These are phyloP conservation scores for Neofusicoccum sp. DNA, from an alignment of 2,329 filamentous ascomycete species.

Conservation along the genomic window DNA sequence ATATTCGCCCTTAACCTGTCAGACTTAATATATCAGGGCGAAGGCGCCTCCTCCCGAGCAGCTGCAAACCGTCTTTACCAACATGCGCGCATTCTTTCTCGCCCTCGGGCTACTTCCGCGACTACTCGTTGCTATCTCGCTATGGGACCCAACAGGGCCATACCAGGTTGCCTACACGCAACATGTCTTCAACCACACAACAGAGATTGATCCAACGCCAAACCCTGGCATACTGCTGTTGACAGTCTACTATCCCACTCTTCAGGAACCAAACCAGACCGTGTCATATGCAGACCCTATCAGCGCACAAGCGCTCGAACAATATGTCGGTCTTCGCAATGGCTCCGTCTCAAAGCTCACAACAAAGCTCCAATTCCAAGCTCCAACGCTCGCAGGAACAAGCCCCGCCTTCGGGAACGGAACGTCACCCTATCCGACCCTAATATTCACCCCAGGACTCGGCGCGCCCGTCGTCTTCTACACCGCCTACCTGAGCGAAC, in stretches of 20 bases:
- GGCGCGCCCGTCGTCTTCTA: constrained; percentile 20
- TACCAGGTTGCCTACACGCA: constrained; percentile 29
- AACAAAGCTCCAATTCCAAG: constrained; percentile 22
- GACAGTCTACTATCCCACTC: constrained; percentile 29
- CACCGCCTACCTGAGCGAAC: constrained; percentile 20
- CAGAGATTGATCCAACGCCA: constrained; percentile 24
- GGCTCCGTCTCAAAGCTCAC: constrained; percentile 15
- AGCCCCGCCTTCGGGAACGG: constrained; percentile 17
- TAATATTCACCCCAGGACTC: constrained; percentile 26
- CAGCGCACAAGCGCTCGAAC: constrained; percentile 22
- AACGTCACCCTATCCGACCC: constrained; percentile 18
- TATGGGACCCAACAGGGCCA: constrained; percentile 22
- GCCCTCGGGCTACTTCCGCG: not conserved
- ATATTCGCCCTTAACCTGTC: too few relatives aligned
- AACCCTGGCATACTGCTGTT: constrained; percentile 24
- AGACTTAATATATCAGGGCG: not conserved
- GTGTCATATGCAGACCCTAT: constrained; percentile 26
- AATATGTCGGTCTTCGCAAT: not conserved
- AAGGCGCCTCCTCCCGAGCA: not conserved
- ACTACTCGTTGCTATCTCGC: not conserved
- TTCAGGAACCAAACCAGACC: constrained; percentile 20
- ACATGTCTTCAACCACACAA: constrained; percentile 28
- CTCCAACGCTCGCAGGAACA: constrained; percentile 19
- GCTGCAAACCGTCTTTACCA: not conserved
- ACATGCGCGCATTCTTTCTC: not conserved